Base-by-base conservation (phyloP, 768 basidiomycete genomes). In the Phanerochaete carnosa region DNA sequence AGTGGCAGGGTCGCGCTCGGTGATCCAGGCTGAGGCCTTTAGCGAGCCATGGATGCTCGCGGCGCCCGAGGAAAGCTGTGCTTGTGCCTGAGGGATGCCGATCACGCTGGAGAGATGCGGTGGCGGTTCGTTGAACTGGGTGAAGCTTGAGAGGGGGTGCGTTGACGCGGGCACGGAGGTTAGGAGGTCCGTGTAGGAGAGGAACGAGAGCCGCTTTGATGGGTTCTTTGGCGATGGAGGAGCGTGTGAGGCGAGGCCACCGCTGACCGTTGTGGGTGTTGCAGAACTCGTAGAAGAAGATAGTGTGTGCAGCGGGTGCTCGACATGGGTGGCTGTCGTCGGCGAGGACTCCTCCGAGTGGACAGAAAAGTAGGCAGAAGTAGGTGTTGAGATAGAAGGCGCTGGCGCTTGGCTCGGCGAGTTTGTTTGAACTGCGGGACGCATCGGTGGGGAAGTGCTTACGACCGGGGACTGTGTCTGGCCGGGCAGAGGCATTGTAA, bases 171-270 rank as follows among this genome's bases (percentile, higher is more conserved):
- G 94, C 0, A 91, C 85, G 0, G 88, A 89, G 0, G 88, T 77
- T 45, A 95, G 83, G 2, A 95, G 81, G 72, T 95, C 94, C 28
- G 88, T 83, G 72, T 95, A 95, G 3, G 92, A 90, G 74, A 95
- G 83, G 79, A 95, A 96, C 0, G 92, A 94, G 12, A 94, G 83
- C 1, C 92, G 87, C 66, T 94, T 92, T 29, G 77, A 76, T 2
- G 79, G 72, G 55, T 80, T 66, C 52, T 79, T 77, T 5, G 85
- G 81, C 12, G 83, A 83, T 22, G 83, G 77, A 9, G 78, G 76
- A 33, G 71, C 66, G 55, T 69, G 55, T 52, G 65, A 60, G 64
- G 66, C 58, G 61, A 66, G 59, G 35, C 67, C 53, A 52, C 70
- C 58, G 65, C 55, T 29, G 22, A n/a, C 8, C 16, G 35, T 60